These are phyloP conservation scores for Verticillium klebahnii DNA, from an alignment of 2,329 filamentous ascomycete genomes.

Conservation along the genomic window DNA sequence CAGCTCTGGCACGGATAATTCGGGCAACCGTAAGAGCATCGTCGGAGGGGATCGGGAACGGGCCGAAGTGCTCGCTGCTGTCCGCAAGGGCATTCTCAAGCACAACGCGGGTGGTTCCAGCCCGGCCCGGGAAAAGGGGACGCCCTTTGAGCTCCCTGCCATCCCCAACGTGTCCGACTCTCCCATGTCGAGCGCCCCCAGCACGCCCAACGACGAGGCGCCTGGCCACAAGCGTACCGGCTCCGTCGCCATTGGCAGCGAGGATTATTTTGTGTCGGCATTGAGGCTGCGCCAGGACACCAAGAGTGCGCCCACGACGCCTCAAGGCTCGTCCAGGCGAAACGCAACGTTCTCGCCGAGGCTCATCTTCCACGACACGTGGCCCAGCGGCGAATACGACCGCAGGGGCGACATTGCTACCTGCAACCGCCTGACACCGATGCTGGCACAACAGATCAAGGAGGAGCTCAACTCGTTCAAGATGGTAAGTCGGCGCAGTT, in stretches of 20 bases:
- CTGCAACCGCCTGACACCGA: slow-evolving; percentile 94
- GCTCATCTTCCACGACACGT: slow-evolving; percentile 93
- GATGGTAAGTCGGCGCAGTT: slow-evolving; percentile 62
- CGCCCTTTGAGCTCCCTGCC: slow-evolving; percentile 41
- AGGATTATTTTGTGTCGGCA: slow-evolving; percentile 85
- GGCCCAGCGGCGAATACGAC: slow-evolving; percentile 94
- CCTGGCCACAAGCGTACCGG: slow-evolving; percentile 62
- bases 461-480: slow-evolving; percentile 99
- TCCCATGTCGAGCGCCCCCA: slow-evolving; percentile 79
- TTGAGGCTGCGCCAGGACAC: slow-evolving; percentile 70
- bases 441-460: slow-evolving; percentile 98
- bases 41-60: slow-evolving; percentile 85
- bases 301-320: slow-evolving; percentile 77
- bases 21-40: slow-evolving; percentile 75
- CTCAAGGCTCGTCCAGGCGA: slow-evolving; percentile 59
- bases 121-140: slow-evolving; percentile 8
- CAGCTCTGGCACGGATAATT: slow-evolving; percentile 56
- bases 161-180: slow-evolving; percentile 68
- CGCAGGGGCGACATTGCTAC: slow-evolving; percentile 93
- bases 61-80: slow-evolving; percentile 84
- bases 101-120: slow-evolving; percentile 42
- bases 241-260: slow-evolving; percentile 69
- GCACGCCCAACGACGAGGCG: slow-evolving; percentile 78
- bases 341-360: slow-evolving; percentile 81
- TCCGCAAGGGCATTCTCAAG: slow-evolving; percentile 95